A percentile compares a stretch with the other conserved stretches of the same genome.
phyloP scores from a whole-genome alignment of 2,329 filamentous ascomycete species.

The Aureobasidium namibiae region DNA sequence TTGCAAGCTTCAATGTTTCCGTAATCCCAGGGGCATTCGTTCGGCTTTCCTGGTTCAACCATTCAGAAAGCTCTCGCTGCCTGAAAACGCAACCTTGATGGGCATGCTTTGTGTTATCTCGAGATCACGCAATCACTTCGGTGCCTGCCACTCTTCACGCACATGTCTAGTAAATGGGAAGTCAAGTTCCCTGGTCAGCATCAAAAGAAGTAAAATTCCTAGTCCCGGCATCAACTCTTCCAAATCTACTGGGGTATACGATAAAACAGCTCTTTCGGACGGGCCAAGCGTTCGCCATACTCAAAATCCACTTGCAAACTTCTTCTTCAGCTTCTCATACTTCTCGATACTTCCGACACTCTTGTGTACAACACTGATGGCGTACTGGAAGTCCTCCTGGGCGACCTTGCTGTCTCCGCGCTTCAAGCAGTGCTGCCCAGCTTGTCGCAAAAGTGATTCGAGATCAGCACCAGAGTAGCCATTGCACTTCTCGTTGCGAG shows the following conservation, averaged over 20 bases:
- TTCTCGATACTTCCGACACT: constrained; percentile 51
- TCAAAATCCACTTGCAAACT: constrained; percentile 10
- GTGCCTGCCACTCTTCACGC: no score
- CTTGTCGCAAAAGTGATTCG: constrained; percentile 49
- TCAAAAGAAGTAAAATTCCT: no score
- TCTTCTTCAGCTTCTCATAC: constrained; percentile 45
- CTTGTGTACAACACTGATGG: constrained; percentile 34
- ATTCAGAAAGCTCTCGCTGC: no score
- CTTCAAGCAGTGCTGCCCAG: constrained; percentile 49
- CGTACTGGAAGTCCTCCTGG: constrained; percentile 38
- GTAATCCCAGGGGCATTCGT: no score
- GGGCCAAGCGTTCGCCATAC: no score
- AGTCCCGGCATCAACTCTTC: neutral
- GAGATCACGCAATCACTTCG: no score
- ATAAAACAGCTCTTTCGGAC: neutral
- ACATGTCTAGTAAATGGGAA: no score
- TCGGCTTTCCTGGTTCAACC: no score
- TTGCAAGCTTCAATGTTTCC: no score
- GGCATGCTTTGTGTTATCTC: no score
- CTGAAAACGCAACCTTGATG: no score
- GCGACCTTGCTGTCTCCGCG: constrained; percentile 38
- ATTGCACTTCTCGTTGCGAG: constrained; percentile 57
- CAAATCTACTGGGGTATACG: neutral
- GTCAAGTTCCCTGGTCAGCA: no score
- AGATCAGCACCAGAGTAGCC: constrained; percentile 70